Conservation (phyloP, 306 rosid species). For the Castanea mollissima region DNA sequence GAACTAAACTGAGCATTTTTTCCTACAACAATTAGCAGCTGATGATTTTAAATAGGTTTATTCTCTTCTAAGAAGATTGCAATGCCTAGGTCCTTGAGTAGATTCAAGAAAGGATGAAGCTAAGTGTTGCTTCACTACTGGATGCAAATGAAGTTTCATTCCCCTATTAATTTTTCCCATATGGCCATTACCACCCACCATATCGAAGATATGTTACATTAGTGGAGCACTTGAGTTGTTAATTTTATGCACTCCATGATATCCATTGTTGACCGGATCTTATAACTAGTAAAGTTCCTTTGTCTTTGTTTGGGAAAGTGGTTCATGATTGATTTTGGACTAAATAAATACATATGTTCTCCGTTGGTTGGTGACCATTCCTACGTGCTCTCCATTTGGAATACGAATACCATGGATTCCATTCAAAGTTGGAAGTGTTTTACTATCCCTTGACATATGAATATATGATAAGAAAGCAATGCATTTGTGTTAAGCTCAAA, state of each 20-base stretch:
- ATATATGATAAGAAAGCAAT: conserved; percentile 3
- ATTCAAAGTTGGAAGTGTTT: neutral
- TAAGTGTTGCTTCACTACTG: neutral
- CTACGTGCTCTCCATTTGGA: neutral
- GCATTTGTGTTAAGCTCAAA: neutral
- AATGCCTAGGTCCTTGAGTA: neutral
- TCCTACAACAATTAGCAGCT: too few species aligned
- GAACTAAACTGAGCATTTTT: too few species aligned
- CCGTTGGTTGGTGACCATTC: neutral
- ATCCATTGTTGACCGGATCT: conserved; percentile 11
- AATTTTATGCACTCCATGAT: neutral
- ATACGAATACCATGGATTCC: conserved; percentile 35
- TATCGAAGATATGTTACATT: neutral
- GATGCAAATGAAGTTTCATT: neutral
- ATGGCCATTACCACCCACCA: conserved; percentile 15
- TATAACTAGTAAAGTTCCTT: conserved; percentile 22
- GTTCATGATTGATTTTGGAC: conserved; percentile 8
- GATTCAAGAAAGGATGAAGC: neutral
- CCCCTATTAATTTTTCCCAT: neutral
- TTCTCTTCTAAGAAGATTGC: neutral
- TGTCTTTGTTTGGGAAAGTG: conserved; percentile 8
- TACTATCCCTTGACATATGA: neutral
- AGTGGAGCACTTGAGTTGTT: neutral
- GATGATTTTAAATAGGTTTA: neutral
- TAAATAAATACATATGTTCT: neutral